These are phyloP conservation scores for Brassica cretica DNA, from an alignment of 345 rosid genomes.

Conservation along the genomic window DNA sequence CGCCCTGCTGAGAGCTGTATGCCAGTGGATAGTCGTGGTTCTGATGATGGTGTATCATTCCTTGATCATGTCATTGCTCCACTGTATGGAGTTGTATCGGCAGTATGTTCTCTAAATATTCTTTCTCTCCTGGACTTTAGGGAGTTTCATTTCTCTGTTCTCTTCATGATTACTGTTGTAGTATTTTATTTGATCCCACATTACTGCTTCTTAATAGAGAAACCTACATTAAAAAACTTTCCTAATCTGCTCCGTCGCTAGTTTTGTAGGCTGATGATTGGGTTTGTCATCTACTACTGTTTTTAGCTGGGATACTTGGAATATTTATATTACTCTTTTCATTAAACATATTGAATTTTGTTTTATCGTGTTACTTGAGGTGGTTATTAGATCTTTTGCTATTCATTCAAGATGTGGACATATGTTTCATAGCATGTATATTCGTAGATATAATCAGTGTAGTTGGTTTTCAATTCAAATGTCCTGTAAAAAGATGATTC, in stretches of 20 bases:
- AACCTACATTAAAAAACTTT: neutral
- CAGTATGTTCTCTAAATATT: slow-evolving; percentile 54
- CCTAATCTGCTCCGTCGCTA: slow-evolving; percentile 8
- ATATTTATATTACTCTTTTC: neutral
- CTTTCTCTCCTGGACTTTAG: neutral
- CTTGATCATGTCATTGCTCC: slow-evolving; percentile 83
- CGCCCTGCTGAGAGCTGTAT: slow-evolving; percentile 81
- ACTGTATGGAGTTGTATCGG: slow-evolving; percentile 75
- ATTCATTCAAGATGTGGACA: slow-evolving; percentile 5
- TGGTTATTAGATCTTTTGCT: neutral
- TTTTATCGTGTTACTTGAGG: slow-evolving; percentile 7
- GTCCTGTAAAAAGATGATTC: slow-evolving; percentile 4
- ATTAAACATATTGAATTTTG: slow-evolving; percentile 3
- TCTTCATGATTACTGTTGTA: slow-evolving; percentile 1
- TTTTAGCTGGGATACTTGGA: slow-evolving; percentile 23
- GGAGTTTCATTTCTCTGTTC: slow-evolving; percentile 8
- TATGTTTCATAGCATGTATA: slow-evolving; percentile 13
- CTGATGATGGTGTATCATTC: slow-evolving; percentile 66
- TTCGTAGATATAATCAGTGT: slow-evolving; percentile 2
- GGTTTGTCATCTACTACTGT: slow-evolving; percentile 8
- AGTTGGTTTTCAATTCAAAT: neutral
- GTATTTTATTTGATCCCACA: slow-evolving; percentile 13
- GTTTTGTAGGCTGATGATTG: slow-evolving; percentile 11
- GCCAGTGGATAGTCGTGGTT: slow-evolving; percentile 59
- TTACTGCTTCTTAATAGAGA: slow-evolving; percentile 20